Percentiles rank a stretch among this genome's conserved stretches.
These are phyloP conservation scores for Codiaeum variegatum DNA, from an alignment of 441 rosid species.

Conservation along the genomic window DNA sequence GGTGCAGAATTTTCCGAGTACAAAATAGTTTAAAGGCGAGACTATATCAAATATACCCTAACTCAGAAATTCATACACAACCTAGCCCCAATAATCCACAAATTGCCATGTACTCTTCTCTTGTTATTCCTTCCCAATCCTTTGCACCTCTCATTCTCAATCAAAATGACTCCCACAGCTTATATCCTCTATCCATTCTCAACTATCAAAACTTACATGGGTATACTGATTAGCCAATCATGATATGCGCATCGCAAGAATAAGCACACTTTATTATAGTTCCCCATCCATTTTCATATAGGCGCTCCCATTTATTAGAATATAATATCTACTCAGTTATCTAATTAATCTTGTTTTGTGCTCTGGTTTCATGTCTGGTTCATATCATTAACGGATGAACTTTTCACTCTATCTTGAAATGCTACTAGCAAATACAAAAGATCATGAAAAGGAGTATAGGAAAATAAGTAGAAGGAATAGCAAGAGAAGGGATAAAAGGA, in stretches of 20 bases:
- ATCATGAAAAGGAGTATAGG: background rate
- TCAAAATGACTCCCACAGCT: no score
- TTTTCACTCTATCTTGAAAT: background rate
- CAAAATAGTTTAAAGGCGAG: background rate
- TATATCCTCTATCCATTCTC: no score
- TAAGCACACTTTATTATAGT: background rate
- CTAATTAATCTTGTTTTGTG: background rate
- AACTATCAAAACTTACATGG: no score
- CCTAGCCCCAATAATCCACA: no score
- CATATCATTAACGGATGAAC: background rate
- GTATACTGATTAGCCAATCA: no score
- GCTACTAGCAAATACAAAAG: background rate
- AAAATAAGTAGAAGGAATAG: background rate
- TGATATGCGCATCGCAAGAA: no score
- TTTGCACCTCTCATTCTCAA: no score
- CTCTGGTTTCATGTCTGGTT: background rate
- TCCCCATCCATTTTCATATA: background rate
- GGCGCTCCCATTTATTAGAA: background rate
- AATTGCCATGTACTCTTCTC: no score
- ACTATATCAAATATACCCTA: background rate
- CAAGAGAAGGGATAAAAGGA: background rate
- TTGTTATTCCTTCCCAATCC: no score
- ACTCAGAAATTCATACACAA: no score
- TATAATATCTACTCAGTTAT: background rate
- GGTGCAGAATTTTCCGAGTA: background rate